Evolutionary conservation across 768 basidiomycete genomes (phyloP), one percentile per base, ranked within the genome.

Genomic region (Pulveroboletus sp.): DNA sequence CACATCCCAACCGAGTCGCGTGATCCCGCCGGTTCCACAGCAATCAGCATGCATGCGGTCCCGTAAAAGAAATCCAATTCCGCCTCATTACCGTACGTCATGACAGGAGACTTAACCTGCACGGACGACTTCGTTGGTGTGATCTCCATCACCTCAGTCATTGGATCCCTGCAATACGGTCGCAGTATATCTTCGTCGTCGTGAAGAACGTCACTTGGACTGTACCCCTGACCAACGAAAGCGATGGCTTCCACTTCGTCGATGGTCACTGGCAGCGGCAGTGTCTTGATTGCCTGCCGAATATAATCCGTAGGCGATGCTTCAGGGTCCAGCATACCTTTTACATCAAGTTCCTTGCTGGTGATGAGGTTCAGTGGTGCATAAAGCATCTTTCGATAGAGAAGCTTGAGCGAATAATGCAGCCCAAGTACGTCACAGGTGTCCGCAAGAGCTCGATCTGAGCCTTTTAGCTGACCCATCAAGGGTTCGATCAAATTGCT

Each of bases 11-110:
- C 3, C 14, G 19, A 2, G 0, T 23, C 20, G n/a, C 56, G 52
- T 1, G 47, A 39, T 9, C 33, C 50, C 0, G 45, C 47, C 0
- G 50, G 38, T 41, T 36, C 50, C n/a, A 55, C 34, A 6, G 44
- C 31, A 13, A 55, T 34, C 39, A 59, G 33, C 49, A 58, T 51
- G 43, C 49, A 59, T 6, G 51, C 56, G 19, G 44, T 47, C 21
- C 52, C 56, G 14, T 58, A 55, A 43, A 54, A 55, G 40, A 9
- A 55, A 0, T 19, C 38, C 43, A 53, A 11, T 6, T 43, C 23
- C 3, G 41, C 24, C 27, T 53, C 7, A 14, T 57, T 51, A 0
- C 51, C 51, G n/a, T 48, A 50, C 1, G 31, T 8, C 41, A 50
- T 37, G 13, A 45, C 33, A 2, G 45, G 2, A 12, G 35, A 25